Percentiles rank a stretch among this genome's conserved stretches.
Evolutionary conservation across 2,329 filamentous ascomycete species (phyloP).

Genomic region (Penicillium aurantiogriseum): DNA sequence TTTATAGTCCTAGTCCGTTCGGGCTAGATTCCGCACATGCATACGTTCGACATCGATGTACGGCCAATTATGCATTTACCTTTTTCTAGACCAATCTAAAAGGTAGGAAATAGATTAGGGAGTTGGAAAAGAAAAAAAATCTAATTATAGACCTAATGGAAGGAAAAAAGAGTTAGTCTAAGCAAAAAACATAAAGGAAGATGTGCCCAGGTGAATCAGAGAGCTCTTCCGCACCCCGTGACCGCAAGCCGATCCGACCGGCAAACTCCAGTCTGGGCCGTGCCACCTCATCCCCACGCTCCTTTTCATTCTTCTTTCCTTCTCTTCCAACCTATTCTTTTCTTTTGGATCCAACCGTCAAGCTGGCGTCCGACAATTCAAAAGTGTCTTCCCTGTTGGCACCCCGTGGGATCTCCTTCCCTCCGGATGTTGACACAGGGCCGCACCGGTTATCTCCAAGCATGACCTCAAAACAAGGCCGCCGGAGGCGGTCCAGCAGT

Average conservation of each 20-base stretch:
- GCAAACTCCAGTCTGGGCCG: slow-evolving; percentile 24
- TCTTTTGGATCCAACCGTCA: slow-evolving; percentile 13
- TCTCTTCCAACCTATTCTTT: slow-evolving; percentile 21
- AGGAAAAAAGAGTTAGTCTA: neutral
- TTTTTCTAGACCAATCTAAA: neutral
- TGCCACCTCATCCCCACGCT: slow-evolving; percentile 31
- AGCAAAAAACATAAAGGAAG: slow-evolving; percentile 3
- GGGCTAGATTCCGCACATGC: slow-evolving; percentile 11
- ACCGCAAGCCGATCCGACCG: slow-evolving; percentile 23
- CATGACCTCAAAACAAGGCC: slow-evolving; percentile 65
- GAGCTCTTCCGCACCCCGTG: slow-evolving; percentile 19
- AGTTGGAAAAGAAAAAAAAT: neutral
- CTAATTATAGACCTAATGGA: slow-evolving; percentile 5
- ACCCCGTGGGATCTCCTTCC: slow-evolving; percentile 87
- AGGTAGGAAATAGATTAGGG: neutral
- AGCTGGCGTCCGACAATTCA: slow-evolving; percentile 60
- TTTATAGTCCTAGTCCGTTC: neutral
- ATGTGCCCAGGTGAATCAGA: slow-evolving; percentile 2
- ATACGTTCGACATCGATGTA: neutral
- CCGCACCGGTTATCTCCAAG: slow-evolving; percentile 56
- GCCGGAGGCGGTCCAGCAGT: slow-evolving; percentile 94
- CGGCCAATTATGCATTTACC: neutral
- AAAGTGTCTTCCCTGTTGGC: slow-evolving; percentile 93
- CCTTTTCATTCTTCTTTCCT: slow-evolving; percentile 24
- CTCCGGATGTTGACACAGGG: slow-evolving; percentile 73